Percentiles rank a stretch among this genome's conserved stretches.
Conservation (phyloP, 1,284 basidiomycete genomes). For the Pterulicium gracile region DNA sequence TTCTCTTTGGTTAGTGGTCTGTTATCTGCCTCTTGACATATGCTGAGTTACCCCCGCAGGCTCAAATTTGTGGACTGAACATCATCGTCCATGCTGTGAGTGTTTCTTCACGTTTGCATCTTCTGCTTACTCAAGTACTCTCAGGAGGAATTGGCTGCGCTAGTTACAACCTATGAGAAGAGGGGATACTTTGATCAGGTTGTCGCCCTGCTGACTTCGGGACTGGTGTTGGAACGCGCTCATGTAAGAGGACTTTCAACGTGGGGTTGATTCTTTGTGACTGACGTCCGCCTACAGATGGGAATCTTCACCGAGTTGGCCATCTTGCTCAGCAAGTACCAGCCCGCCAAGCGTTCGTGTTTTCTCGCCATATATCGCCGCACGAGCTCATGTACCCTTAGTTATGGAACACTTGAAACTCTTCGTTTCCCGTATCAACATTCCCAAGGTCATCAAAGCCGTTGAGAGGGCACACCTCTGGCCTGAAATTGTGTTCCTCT, state of each 20-base stretch:
- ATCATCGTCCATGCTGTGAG: slow-evolving; percentile 84
- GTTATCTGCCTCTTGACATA: not conserved
- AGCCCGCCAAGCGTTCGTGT: slow-evolving; percentile 78
- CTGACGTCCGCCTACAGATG: slow-evolving; percentile 39
- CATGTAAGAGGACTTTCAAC: too few relatives aligned
- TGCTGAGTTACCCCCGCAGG: slow-evolving; percentile 26
- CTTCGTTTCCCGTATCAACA: slow-evolving; percentile 96
- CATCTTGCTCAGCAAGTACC: slow-evolving; percentile 95
- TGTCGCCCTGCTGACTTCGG: slow-evolving; percentile 85
- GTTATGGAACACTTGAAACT: slow-evolving; percentile 99
- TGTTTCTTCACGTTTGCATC: slow-evolving; percentile 8
- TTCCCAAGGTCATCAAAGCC: slow-evolving; percentile 90
- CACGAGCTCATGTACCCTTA: slow-evolving; percentile 16
- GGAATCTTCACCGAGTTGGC: slow-evolving; percentile 91
- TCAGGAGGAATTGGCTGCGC: slow-evolving; percentile 77
- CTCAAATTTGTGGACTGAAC: slow-evolving; percentile 97
- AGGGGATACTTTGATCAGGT: slow-evolving; percentile 94
- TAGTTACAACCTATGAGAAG: slow-evolving; percentile 84
- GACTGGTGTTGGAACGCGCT: slow-evolving; percentile 90
- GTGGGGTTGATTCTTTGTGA: too few relatives aligned
- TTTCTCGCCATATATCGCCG: slow-evolving; percentile 6
- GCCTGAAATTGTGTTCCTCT: slow-evolving; percentile 98
- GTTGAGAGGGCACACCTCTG: slow-evolving; percentile 96
- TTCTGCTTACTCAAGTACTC: slow-evolving; percentile 8
- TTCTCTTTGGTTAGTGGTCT: slow-evolving; percentile 64